Evolutionary conservation across 1,139 yeast species (phyloP).

Genomic region (Nakaseomyces nivariensis): DNA sequence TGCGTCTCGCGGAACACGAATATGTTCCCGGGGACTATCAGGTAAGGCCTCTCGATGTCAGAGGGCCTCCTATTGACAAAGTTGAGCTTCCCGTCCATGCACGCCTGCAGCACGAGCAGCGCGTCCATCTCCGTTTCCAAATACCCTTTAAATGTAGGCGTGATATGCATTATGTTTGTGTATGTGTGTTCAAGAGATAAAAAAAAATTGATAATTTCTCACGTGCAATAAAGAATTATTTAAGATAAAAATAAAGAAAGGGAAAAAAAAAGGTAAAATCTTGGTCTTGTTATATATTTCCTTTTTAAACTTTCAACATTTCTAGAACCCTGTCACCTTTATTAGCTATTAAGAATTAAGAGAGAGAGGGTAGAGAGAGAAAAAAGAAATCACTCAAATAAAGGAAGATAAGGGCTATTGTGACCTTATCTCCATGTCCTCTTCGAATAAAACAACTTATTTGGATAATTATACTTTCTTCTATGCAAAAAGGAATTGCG

Average conservation of each 20-base stretch:
- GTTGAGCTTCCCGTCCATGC: slow-evolving; percentile 49
- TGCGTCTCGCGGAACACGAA: slow-evolving; percentile 78
- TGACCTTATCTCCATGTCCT: not conserved
- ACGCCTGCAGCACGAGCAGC: slow-evolving; percentile 68
- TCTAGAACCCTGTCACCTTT: not conserved
- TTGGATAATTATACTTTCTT: not conserved
- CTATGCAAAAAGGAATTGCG: too few species aligned
- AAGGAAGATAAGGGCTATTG: not conserved
- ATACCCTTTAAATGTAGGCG: slow-evolving; percentile 68
- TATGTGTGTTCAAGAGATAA: not conserved
- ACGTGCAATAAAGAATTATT: not conserved
- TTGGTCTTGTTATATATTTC: too few species aligned
- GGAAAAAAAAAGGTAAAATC: too few species aligned
- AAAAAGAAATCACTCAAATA: too few species aligned
- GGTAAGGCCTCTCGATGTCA: slow-evolving; percentile 57
- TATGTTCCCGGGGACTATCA: slow-evolving; percentile 69
- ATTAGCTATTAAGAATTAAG: not conserved
- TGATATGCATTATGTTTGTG: slow-evolving; percentile 20
- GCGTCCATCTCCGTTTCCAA: slow-evolving; percentile 81
- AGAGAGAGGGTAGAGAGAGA: too few species aligned
- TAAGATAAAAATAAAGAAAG: not conserved
- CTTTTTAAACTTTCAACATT: too few species aligned
- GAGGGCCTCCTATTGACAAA: slow-evolving; percentile 75
- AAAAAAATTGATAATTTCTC: not conserved
- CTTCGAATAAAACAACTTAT: not conserved